These are phyloP conservation scores for Podospora comata DNA, from an alignment of 495 filamentous ascomycete genomes.

Conservation along the genomic window DNA sequence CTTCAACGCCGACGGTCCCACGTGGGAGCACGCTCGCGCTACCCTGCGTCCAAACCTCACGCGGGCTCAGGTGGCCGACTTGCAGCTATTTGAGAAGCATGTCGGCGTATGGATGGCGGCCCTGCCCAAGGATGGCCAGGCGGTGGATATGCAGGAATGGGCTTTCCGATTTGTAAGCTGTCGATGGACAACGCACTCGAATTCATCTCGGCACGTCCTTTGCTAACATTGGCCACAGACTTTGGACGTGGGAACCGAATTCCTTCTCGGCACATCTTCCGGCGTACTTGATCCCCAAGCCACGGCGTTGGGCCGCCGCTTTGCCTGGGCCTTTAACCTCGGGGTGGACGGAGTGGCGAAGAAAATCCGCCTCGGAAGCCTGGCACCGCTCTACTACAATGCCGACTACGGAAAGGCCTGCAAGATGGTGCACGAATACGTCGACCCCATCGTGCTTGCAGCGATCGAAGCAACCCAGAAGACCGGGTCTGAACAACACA, in stretches of 20 bases:
- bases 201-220: constrained; percentile 64
- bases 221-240: constrained; percentile 31
- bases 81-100: constrained; percentile 56
- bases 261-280: neutral
- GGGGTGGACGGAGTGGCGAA: neutral
- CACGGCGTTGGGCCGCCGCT: neutral
- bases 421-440: neutral
- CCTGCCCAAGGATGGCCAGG: constrained; percentile 36
- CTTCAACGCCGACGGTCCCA: no score
- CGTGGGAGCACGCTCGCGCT: no score
- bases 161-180: constrained; percentile 41
- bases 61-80: constrained; percentile 50
- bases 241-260: neutral
- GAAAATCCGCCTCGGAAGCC: neutral
- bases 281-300: neutral
- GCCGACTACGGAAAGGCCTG: neutral
- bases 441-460: neutral
- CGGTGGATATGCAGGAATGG: constrained; percentile 60
- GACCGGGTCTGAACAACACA: neutral
- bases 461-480: neutral
- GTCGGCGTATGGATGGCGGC: constrained; percentile 50
- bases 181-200: constrained; percentile 44
- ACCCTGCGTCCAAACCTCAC: constrained; percentile 34
- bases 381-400: neutral
- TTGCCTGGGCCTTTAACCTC: neutral